phyloP scores from a whole-genome alignment of 306 rosid genomes.

The Calophaca sinica region DNA sequence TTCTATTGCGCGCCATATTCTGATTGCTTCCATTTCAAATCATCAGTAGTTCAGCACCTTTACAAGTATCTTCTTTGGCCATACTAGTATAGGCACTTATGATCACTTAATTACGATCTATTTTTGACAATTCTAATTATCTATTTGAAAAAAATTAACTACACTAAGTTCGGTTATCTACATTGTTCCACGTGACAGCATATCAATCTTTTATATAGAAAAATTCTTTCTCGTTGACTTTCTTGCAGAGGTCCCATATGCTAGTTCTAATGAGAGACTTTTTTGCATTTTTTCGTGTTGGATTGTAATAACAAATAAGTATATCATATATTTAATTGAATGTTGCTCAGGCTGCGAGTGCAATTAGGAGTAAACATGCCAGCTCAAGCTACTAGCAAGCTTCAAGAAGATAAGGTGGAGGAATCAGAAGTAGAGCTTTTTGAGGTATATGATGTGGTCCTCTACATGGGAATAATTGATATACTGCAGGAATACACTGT shows the following conservation, averaged over 20 bases:
- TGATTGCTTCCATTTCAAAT: conserved; percentile 9
- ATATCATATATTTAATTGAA: neutral
- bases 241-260: too few relatives aligned
- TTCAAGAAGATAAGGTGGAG: conserved; percentile 56
- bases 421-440: conserved; percentile 77
- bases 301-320: neutral
- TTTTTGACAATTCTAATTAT: too few relatives aligned
- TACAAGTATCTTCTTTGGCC: conserved; percentile 14
- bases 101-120: neutral
- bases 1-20: conserved; percentile 10
- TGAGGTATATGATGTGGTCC: conserved; percentile 86
- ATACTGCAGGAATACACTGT: conserved; percentile 81
- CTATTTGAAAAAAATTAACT: too few relatives aligned
- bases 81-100: neutral
- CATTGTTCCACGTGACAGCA: too few relatives aligned
- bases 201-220: too few relatives aligned
- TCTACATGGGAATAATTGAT: conserved; percentile 93
- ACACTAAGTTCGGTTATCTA: too few relatives aligned
- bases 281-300: neutral
- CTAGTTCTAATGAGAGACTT: too few relatives aligned
- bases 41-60: conserved; percentile 7
- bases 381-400: conserved; percentile 71
- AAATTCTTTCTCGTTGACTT: too few relatives aligned
- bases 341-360: conserved; percentile 72
- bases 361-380: conserved; percentile 99